phyloP scores from a whole-genome alignment of 108 stramenopile genomes.

The Mediolabrus comicus region DNA sequence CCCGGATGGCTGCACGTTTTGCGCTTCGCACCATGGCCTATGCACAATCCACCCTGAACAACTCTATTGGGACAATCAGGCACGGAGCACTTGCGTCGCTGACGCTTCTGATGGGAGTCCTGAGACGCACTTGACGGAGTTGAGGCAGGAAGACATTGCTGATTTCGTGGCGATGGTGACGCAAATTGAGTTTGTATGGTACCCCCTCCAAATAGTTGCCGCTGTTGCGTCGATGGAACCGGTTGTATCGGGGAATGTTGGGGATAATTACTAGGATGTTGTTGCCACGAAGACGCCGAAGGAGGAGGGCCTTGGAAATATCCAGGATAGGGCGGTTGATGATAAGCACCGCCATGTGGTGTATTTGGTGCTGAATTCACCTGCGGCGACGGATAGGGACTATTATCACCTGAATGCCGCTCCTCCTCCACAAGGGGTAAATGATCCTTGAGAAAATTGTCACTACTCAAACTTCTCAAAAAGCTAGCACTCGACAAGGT shows the following conservation, averaged over 20 bases:
- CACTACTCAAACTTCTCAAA: slow-evolving; percentile 45
- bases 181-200: neutral
- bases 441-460: slow-evolving; percentile 23
- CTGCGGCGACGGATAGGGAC: neutral
- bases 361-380: neutral
- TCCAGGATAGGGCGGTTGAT: neutral
- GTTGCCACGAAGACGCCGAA: neutral
- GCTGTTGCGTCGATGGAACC: neutral
- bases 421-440: neutral
- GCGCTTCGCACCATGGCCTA: slow-evolving; percentile 82
- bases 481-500: slow-evolving; percentile 64
- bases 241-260: neutral
- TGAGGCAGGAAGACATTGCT: neutral
- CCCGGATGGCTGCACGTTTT: slow-evolving; percentile 81
- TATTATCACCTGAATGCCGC: neutral
- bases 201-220: neutral
- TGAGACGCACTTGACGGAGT: neutral
- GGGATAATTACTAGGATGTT: neutral
- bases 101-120: neutral
- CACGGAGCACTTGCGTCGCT: slow-evolving; percentile 79
- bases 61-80: slow-evolving; percentile 77
- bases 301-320: neutral
- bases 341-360: neutral
- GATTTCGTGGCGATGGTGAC: neutral
- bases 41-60: slow-evolving; percentile 88